Base-by-base conservation (phyloP, 2,329 filamentous ascomycete species). In the Ceratocystis eucalypticola region DNA sequence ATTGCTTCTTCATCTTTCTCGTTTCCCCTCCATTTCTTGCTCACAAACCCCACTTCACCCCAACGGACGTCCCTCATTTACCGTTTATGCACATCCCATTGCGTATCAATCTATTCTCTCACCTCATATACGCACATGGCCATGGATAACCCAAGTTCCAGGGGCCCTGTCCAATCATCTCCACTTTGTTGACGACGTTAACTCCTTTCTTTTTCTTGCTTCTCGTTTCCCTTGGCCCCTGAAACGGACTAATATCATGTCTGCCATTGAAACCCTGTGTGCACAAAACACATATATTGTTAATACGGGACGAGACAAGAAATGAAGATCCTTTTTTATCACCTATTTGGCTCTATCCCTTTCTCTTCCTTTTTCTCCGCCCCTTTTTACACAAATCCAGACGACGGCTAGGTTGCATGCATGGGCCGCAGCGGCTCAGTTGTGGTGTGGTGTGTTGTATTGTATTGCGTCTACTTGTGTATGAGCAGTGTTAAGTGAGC, bases 341-440 rank as follows among this genome's bases (percentile, higher is more conserved):
- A 66, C 62, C 62, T 64, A 68, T 67, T 70, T 44, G 65, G 63
- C 66, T 68, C 55, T 64, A 65, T 67, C 68, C 48, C 66, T 30
- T 25, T 25, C 20, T 50, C 48, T 17, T 15, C 20, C 48, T 37
- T 59, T 28, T 41, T 7, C 65, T 61, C 61, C 61, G 68, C 65
- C 69, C 33, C 66, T 66, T 65, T 68, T 64, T 68, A 62, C 15
- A 17, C 28, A 41, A 41, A 41, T 41, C 37, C 22, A n/a, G 37
- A 41, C 37, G 4, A 4, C 37, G 37, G 37, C 37, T 41, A 41
- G 37, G 37, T 41, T 41, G 37, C 37, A 41, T 41, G 37, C 37
- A 41, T 41, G 37, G 37, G 37, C 12, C 37, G 37, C 37, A 41
- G 37, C 37, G 37, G 37, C 37, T 41, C 37, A 41, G 37, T 41